Evolutionary conservation across 2,329 filamentous ascomycete species (phyloP).

Genomic region (Aureobasidium vineae): DNA sequence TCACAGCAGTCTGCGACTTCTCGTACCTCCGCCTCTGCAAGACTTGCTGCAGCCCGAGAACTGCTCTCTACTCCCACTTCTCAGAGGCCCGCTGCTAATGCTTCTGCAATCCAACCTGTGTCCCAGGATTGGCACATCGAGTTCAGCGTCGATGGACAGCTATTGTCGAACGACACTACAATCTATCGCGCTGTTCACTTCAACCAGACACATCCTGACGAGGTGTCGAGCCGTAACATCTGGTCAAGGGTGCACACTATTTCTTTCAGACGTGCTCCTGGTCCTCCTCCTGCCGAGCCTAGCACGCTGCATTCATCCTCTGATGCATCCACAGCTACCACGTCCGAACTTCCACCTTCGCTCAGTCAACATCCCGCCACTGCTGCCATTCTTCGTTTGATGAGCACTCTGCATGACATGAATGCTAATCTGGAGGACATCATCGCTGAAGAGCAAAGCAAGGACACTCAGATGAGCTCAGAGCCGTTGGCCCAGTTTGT

Average conservation of each 20-base stretch:
- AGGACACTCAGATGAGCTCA: slow-evolving; percentile 66
- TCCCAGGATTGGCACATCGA: slow-evolving; percentile 98
- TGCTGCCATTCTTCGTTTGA: slow-evolving; percentile 78
- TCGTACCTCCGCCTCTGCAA: slow-evolving; percentile 36
- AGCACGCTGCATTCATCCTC: slow-evolving; percentile 59
- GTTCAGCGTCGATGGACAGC: slow-evolving; percentile 81
- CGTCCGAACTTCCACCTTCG: slow-evolving; percentile 69
- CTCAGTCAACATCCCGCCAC: slow-evolving; percentile 81
- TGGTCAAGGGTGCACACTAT: slow-evolving; percentile 91
- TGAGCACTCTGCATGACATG: slow-evolving; percentile 87
- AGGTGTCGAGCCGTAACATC: slow-evolving; percentile 70
- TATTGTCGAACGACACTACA: slow-evolving; percentile 86
- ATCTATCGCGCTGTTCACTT: slow-evolving; percentile 93
- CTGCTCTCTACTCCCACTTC: slow-evolving; percentile 48
- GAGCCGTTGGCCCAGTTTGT: slow-evolving; percentile 93
- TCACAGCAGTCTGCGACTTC: slow-evolving; percentile 38
- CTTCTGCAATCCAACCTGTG: slow-evolving; percentile 73
- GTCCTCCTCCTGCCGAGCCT: slow-evolving; percentile 73
- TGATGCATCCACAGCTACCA: slow-evolving; percentile 53
- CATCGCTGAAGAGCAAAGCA: slow-evolving; percentile 68
- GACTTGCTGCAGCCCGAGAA: slow-evolving; percentile 38
- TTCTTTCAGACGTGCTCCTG: slow-evolving; percentile 82
- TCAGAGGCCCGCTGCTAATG: slow-evolving; percentile 71
- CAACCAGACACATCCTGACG: slow-evolving; percentile 59
- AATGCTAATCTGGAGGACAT: slow-evolving; percentile 87